phyloP scores from a whole-genome alignment of 805 yeast genomes.

The Starmera quercuum region DNA sequence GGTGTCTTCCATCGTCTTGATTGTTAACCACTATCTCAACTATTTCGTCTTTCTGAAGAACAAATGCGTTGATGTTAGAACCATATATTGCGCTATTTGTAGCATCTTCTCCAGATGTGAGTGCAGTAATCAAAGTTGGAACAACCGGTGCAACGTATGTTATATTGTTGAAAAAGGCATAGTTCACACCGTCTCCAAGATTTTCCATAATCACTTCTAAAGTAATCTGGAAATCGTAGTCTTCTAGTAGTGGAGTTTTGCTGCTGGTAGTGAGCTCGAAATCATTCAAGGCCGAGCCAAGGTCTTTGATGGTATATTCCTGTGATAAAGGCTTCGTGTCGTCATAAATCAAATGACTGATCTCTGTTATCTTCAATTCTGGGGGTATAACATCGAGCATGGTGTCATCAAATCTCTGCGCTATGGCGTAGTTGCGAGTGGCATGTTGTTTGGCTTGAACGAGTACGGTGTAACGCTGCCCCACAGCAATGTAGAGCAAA shows the following conservation, averaged over 20 bases:
- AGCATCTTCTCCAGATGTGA: conserved; percentile 52
- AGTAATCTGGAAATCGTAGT: conserved; percentile 54
- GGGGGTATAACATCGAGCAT: conserved; percentile 68
- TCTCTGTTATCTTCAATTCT: conserved; percentile 45
- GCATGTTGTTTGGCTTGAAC: conserved; percentile 43
- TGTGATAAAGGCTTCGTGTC: conserved; percentile 16
- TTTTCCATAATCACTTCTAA: conserved; percentile 59
- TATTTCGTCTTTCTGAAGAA: conserved; percentile 52
- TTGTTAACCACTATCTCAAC: conserved; percentile 76
- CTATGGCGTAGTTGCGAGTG: conserved; percentile 46
- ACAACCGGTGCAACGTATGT: conserved; percentile 61
- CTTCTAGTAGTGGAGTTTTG: conserved; percentile 39
- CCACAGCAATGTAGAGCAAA: conserved; percentile 61
- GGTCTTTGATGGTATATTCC: conserved; percentile 10
- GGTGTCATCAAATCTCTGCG: conserved; percentile 51
- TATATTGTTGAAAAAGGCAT: conserved; percentile 67
- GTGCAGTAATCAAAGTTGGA: conserved; percentile 59
- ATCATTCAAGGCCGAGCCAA: conserved; percentile 22
- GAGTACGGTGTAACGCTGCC: conserved; percentile 73
- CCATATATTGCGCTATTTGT: conserved; percentile 63
- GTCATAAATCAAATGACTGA: conserved; percentile 50
- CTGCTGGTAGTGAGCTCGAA: conserved; percentile 33
- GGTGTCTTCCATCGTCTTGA: conserved; percentile 72
- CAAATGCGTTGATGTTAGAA: conserved; percentile 55
- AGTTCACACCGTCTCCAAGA: conserved; percentile 66